Base-by-base conservation (phyloP, 169 alveolate genomes). In the Cryptosporidium ryanae region DNA sequence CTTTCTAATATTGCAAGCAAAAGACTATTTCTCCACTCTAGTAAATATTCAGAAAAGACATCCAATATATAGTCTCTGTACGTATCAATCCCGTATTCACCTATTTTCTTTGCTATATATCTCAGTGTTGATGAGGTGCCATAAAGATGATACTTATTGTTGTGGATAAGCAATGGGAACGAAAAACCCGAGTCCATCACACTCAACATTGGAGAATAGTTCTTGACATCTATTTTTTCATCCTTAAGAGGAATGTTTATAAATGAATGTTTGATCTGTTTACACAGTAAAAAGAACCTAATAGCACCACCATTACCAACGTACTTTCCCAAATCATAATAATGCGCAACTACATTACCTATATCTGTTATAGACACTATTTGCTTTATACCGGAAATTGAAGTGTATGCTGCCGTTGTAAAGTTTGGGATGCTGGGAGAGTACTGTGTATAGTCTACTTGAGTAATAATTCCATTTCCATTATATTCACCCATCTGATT, bases 281-380 rank as follows among this genome's bases (percentile, higher is more conserved):
- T 76, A 46, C 87, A 76, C 5, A 76, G 71, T 52, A 76, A 34
- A 43, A 76, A 76, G 23, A 76, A 76, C 13, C 87, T 38, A 29
- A 76, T 76, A 57, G 87, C 68, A 32, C 87, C 87, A 44, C 87
- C 87, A 46, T n/a, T 50, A 7, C 87, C 87, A 15, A 76, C 76
- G 27, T 76, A 76, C 13, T 55, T 76, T 12, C 71, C 87, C 3
- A 76, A 55, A 10, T 76, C 87, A 25, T 76, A 76, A 34, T 76
- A 76, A 46, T 76, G 87, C 23, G 87, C 87, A 76, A 61, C 71
- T 2, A 76, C 48, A 59, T 31, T 57, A 1, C 87, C 87, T 43
- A 76, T 76, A 46, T 76, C 87, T n/a, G 71, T 61, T 17, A 76
- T 61, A 4, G 87, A 76, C 25, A 76, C 71, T 18, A 76, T 59